Evolutionary conservation across 441 rosid genomes (phyloP).

Genomic region (Gossypium lobatum): DNA sequence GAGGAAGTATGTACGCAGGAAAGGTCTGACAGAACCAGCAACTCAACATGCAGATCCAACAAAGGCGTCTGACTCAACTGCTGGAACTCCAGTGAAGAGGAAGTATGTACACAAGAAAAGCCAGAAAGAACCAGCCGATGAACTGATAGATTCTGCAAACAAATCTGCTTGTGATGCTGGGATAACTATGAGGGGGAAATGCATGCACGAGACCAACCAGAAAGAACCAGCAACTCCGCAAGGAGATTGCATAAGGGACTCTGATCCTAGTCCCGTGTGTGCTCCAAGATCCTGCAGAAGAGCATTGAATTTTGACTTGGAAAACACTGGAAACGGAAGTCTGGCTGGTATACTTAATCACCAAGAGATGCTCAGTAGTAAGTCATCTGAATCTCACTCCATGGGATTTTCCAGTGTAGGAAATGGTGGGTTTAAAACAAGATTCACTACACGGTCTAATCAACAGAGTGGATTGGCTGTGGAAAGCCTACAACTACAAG

Average conservation of each 20-base stretch:
- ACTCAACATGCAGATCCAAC: slow-evolving; percentile 28
- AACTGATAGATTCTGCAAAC: slow-evolving; percentile 24
- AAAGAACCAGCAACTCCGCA: slow-evolving; percentile 36
- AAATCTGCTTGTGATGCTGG: slow-evolving; percentile 22
- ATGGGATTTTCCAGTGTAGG: slow-evolving; percentile 23
- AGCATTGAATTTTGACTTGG: slow-evolving; percentile 52
- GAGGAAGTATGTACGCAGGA: slow-evolving; percentile 59
- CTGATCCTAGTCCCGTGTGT: slow-evolving; percentile 20
- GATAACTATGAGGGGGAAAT: slow-evolving; percentile 43
- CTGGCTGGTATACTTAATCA: slow-evolving; percentile 17
- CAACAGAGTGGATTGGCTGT: slow-evolving; percentile 27
- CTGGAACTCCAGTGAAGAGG: slow-evolving; percentile 40
- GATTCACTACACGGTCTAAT: slow-evolving; percentile 26
- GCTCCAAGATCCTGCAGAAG: slow-evolving; percentile 48
- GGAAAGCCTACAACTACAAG: slow-evolving; percentile 27
- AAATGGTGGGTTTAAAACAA: slow-evolving; percentile 14
- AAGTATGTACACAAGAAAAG: slow-evolving; percentile 47
- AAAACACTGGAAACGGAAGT: slow-evolving; percentile 26
- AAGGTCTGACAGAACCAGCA: slow-evolving; percentile 37
- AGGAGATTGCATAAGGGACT: slow-evolving; percentile 14
- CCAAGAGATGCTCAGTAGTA: slow-evolving; percentile 19
- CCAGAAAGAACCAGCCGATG: slow-evolving; percentile 38
- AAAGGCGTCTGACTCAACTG: slow-evolving; percentile 20
- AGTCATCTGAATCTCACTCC: slow-evolving; percentile 22
- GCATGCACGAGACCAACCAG: slow-evolving; percentile 36